Evolutionary conservation across 305 asterid genomes (phyloP), one percentile per base, ranked within the genome.

Genomic region (Fraxinus angustifolia): DNA sequence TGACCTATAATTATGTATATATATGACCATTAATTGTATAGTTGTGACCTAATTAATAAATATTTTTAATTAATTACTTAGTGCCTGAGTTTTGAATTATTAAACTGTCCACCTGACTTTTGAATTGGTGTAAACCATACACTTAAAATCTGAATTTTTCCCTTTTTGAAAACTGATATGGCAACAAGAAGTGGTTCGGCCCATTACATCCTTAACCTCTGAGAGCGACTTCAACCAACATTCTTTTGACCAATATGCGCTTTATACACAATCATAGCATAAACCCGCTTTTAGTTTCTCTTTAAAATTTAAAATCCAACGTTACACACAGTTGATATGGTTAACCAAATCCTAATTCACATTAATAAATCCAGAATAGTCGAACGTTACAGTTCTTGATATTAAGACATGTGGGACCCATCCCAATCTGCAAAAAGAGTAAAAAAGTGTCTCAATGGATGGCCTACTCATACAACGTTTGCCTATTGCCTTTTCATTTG

Each of bases 381-480:
- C 48, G 85, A 77, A 74, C 86, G 84, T 84, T 86, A 73, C 23
- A 34, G 38, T 30, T 36, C 42, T 48, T 30, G 42, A 62, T 28
- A 58, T 5, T 77, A 19, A 80, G 79, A 50, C 48, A 28, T 2
- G 78, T 48, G 85, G 87, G 86, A 14, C 81, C 34, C 83, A 33
- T 31, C 3, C 4, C 2, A 78, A 56, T 30, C 68, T 67, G 53
- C 3, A 14, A 30, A 31, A 77, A n/a, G 19, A 73, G 12, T 3
- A 3, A 7, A 75, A 56, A 83, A 75, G 6, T 73, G 35, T 80
- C 81, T 53, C 77, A 2, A 56, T 31, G 14, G 30, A 81, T 75
- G 87, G 77, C 83, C 87, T 82, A 79, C 86, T 70, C 77, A 77
- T 45, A 35, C 79, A 85, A 83, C 88, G 88, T 88, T 74, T 19